Evolutionary conservation across 2,329 filamentous ascomycete genomes (phyloP), one percentile per base, ranked within the genome.

Genomic region (Beauveria medogensis): DNA sequence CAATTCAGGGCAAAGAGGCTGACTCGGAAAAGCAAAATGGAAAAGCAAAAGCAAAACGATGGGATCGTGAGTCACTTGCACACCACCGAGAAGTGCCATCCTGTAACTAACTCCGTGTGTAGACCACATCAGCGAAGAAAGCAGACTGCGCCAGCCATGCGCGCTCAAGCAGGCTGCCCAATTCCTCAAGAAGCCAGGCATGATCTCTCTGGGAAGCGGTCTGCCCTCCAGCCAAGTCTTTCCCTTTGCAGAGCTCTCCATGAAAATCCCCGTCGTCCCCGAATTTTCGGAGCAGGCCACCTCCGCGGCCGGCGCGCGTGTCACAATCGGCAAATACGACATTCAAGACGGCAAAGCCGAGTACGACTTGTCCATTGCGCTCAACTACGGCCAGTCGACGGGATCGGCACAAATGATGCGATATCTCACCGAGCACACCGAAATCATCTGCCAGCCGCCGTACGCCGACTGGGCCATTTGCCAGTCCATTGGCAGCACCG

Each of bases 401-500:
- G 94, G 94, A 20, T 85, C 91, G 12, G 89, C 91, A 3, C 94
- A 96, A 75, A 80, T 99, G 73, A 78, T 97, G 64, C 87, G 94
- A 63, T 97, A 90, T 77, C 81, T 97, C 55, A 95, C 92, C 0
- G 94, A 99, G 78, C 94, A 97, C 75, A 96, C 92, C 0, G 93
- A 99, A 75, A 85, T 97, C 60, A 86, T 96, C 18, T 90, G 91
- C 73, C 81, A 85, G 63, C 92, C 93, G 18, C 91, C 90, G 0
- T 97, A 97, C 71, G 82, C 87, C 20, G 92, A 99, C 76, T 99
- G 94, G 94, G 81, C 84, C 65, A 90, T 90, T 68, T 87, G 86
- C 59, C 81, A 97, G 77, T 92, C 87, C 2, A 83, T 93, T 46
- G 94, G 93, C 58, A 94, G 87, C 74, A 97, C 94, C 0, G 91